Conservation (phyloP, 371 early-diverging fungal genomes). For the Paramicrosporidium saccamoebae region DNA sequence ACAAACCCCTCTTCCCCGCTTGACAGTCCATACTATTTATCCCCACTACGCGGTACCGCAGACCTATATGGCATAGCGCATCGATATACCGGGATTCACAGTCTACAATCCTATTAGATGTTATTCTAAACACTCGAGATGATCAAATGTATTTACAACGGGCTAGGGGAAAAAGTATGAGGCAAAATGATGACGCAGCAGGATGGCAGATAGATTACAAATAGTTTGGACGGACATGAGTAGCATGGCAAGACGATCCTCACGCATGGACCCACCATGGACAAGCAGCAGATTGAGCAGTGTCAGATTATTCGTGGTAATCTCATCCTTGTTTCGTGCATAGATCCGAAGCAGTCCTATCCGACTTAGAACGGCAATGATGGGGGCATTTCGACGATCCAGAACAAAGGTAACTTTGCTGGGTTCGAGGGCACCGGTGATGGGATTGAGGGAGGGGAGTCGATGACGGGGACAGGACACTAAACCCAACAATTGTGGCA, state of each 20-base stretch:
- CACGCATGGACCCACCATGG: constrained; percentile 28
- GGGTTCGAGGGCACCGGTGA: constrained; percentile 11
- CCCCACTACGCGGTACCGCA: no score
- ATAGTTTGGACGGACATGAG: constrained; percentile 22
- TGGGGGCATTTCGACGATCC: background rate
- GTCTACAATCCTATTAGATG: no score
- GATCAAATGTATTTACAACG: background rate
- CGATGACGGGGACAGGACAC: constrained; percentile 91
- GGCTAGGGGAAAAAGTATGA: constrained; percentile 32
- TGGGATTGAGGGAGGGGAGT: constrained; percentile 33
- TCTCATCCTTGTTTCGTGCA: constrained; percentile 1
- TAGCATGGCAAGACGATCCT: constrained; percentile 15
- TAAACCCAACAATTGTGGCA: constrained; percentile 72
- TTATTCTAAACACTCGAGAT: no score
- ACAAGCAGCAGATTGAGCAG: constrained; percentile 56
- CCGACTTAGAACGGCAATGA: constrained; percentile 1
- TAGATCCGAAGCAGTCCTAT: background rate
- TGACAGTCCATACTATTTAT: no score
- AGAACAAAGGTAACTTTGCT: constrained; percentile 3
- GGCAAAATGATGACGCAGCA: constrained; percentile 34
- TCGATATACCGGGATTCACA: no score
- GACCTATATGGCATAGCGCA: no score
- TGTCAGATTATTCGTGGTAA: constrained; percentile 49
- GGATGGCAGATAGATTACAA: constrained; percentile 25
- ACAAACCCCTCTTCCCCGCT: no score